phyloP scores from a whole-genome alignment of 2,329 filamentous ascomycete genomes.

The Pseudofabraea citricarpa region DNA sequence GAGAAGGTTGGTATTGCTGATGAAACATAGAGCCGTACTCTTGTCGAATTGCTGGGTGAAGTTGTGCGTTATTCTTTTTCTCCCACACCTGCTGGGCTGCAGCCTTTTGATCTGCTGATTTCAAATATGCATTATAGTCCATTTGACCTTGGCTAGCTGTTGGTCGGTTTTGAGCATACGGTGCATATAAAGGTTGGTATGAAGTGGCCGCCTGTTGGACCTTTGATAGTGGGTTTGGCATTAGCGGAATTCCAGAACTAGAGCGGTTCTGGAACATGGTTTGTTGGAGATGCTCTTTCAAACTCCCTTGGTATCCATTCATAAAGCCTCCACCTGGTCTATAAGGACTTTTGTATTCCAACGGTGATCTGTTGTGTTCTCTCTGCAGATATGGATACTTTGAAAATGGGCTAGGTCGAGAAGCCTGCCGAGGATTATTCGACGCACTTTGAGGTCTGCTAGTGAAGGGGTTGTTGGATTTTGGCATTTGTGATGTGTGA shows the following conservation, averaged over 20 bases:
- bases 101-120: no score
- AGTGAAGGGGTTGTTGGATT: constrained; percentile 21
- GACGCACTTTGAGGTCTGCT: constrained; percentile 11
- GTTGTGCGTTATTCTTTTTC: constrained; percentile 17
- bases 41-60: constrained; percentile 35
- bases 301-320: constrained; percentile 51
- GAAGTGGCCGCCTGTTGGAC: no score
- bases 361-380: constrained; percentile 52
- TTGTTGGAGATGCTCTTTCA: constrained; percentile 22
- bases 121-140: no score
- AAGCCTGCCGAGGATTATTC: background rate
- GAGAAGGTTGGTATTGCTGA: constrained; percentile 13
- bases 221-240: constrained; percentile 7
- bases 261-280: constrained; percentile 21
- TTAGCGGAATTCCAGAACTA: background rate
- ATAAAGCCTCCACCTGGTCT: constrained; percentile 51
- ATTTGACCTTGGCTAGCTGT: no score
- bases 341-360: constrained; percentile 57
- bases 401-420: constrained; percentile 21
- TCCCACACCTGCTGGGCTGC: constrained; percentile 15
- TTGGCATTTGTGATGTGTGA: constrained; percentile 5
- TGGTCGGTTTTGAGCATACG: no score
- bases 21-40: constrained; percentile 23
- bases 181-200: no score
- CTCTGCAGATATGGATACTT: constrained; percentile 50